Percentiles rank a stretch among this genome's conserved stretches.
phyloP scores from a whole-genome alignment of 257 asterid species.

The Solanum clarkiae region DNA sequence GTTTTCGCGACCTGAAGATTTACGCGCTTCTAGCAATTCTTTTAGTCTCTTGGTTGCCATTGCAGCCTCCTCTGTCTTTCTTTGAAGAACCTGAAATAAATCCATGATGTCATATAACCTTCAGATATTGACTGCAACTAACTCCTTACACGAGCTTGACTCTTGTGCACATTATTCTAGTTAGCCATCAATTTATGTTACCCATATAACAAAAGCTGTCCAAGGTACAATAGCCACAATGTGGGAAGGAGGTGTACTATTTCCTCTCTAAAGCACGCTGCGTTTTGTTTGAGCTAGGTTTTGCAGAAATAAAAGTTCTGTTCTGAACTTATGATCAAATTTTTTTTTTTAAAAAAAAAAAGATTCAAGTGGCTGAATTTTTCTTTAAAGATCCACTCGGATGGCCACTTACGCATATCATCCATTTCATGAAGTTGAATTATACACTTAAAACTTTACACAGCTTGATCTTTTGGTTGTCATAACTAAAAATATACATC shows the following conservation, averaged over 20 bases:
- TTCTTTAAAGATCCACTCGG: not conserved
- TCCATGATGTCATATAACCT: not conserved
- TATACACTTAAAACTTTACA: not conserved
- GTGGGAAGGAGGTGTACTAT: not conserved
- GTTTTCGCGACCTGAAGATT: constrained; percentile 77
- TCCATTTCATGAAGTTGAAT: not conserved
- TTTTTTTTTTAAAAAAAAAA: no score
- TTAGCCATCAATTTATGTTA: not conserved
- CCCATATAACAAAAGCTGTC: not conserved
- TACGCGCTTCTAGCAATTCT: constrained; percentile 97
- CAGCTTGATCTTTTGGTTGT: not conserved
- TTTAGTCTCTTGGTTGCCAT: constrained; percentile 96
- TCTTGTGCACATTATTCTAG: not conserved
- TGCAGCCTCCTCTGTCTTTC: constrained; percentile 99
- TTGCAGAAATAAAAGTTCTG: not conserved
- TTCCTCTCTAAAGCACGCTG: not conserved
- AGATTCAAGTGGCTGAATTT: not conserved
- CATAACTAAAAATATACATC: not conserved
- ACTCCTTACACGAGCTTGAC: not conserved
- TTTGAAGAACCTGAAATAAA: constrained; percentile 83
- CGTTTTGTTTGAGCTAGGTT: not conserved
- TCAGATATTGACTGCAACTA: not conserved
- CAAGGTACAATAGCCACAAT: not conserved
- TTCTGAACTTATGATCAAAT: not conserved
- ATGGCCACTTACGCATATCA: not conserved